Conservation (phyloP, 768 basidiomycete genomes). For the Suillus americanus region DNA sequence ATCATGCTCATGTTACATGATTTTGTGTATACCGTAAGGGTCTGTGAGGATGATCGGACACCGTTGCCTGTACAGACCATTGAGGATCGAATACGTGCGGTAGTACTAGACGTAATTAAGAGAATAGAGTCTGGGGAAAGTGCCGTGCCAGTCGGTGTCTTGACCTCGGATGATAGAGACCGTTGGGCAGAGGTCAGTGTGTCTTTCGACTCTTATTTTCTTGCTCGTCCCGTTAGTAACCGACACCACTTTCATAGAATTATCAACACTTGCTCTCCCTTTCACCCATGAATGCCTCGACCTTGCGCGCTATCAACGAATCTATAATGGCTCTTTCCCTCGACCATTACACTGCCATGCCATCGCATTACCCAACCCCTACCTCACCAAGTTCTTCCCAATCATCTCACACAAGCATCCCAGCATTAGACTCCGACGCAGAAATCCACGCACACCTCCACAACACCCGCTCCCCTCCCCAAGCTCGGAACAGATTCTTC, state of each 20-base stretch:
- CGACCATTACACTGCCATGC: conserved; percentile 60
- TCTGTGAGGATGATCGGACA: conserved; percentile 44
- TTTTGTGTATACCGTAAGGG: conserved; percentile 77
- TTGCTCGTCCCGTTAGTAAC: conserved; percentile 1
- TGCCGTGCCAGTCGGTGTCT: conserved; percentile 61
- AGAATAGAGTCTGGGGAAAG: conserved; percentile 53
- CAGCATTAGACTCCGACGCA: conserved; percentile 19
- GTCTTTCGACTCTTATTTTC: not conserved
- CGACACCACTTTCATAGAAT: conserved; percentile 48
- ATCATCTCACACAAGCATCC: conserved; percentile 12
- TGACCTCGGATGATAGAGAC: conserved; percentile 82
- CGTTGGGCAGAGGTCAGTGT: conserved; percentile 70
- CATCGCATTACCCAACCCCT: conserved; percentile 19
- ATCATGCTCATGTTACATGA: conserved; percentile 72
- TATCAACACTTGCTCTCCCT: conserved; percentile 65
- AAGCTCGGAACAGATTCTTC: conserved; percentile 80
- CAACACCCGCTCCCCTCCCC: conserved; percentile 64
- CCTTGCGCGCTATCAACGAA: conserved; percentile 64
- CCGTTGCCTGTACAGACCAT: conserved; percentile 40
- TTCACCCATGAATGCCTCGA: conserved; percentile 61
- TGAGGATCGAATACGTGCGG: conserved; percentile 43
- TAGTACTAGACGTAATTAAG: conserved; percentile 56
- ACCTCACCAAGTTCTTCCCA: conserved; percentile 18
- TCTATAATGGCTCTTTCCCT: conserved; percentile 80
- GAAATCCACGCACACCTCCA: conserved; percentile 74